phyloP scores from a whole-genome alignment of 441 rosid species.

The Euphorbia schlechtendalii region DNA sequence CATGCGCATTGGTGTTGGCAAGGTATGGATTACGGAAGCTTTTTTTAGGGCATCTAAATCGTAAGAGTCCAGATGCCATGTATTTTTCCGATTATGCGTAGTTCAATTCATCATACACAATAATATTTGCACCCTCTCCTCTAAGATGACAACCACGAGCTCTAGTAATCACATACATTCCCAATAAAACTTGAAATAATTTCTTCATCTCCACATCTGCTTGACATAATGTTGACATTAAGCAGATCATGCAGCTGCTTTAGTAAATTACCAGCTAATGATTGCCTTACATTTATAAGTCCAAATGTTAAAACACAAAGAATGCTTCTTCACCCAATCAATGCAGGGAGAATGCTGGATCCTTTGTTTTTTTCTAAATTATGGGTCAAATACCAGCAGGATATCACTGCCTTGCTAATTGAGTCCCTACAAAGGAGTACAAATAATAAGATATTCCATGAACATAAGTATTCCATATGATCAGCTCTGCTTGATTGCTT shows the following conservation, averaged over 20 bases:
- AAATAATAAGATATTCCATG: no score
- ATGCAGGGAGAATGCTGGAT: neutral
- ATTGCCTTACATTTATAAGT: neutral
- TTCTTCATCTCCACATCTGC: neutral
- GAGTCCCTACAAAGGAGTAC: neutral
- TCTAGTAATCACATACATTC: neutral
- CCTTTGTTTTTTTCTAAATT: neutral
- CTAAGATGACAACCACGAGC: neutral
- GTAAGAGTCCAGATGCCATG: neutral
- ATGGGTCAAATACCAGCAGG: neutral
- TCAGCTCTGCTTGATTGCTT: neutral
- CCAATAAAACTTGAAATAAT: neutral
- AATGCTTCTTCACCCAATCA: neutral
- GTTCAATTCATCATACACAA: neutral
- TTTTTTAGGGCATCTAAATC: slow-evolving; percentile 6
- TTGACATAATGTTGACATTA: neutral
- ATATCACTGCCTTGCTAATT: neutral
- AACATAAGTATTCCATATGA: no score
- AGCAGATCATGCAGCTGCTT: no score
- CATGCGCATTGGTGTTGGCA: slow-evolving; percentile 86
- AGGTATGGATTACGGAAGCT: slow-evolving; percentile 43
- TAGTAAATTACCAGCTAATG: neutral
- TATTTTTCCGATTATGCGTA: neutral
- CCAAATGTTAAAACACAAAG: neutral
- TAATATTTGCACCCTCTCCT: neutral